Conservation (phyloP, 805 yeast genomes). For the Kazachstania africana region DNA sequence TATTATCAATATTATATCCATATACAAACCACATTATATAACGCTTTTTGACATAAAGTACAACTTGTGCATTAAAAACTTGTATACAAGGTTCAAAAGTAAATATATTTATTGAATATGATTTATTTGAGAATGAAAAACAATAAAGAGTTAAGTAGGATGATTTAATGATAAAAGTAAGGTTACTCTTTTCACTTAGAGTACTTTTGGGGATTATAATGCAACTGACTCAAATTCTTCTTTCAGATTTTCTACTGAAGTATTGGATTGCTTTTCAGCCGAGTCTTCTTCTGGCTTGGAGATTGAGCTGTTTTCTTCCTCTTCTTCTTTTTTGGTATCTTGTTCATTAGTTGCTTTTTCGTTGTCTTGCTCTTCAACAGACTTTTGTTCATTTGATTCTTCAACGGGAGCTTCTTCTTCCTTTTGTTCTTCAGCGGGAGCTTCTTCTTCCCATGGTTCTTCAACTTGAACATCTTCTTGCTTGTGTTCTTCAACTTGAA, state of each 20-base stretch:
- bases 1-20: background rate
- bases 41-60: too few relatives aligned
- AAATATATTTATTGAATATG: too few relatives aligned
- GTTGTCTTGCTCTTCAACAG: conserved; percentile 1
- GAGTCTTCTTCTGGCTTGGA: background rate
- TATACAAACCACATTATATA: too few relatives aligned
- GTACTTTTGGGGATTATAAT: conserved; percentile 11
- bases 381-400: background rate
- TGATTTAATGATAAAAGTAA: too few relatives aligned
- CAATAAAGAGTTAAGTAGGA: too few relatives aligned
- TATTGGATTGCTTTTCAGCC: background rate
- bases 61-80: too few relatives aligned
- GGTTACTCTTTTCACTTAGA: too few relatives aligned
- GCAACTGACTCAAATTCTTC: conserved; percentile 24
- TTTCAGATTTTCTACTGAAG: conserved; percentile 7
- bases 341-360: conserved; percentile 1
- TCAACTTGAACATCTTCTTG: conserved; percentile 1
- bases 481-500: conserved; percentile 1
- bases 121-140: too few relatives aligned
- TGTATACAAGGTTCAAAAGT: too few relatives aligned
- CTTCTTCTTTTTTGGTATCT: background rate
- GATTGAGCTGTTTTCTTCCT: background rate
- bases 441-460: conserved; percentile 1
- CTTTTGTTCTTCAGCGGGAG: background rate
- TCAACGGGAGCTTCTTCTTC: conserved; percentile 1